These are phyloP conservation scores for Aspergillus spinulosporus DNA, from an alignment of 2,329 filamentous ascomycete genomes.

Conservation along the genomic window DNA sequence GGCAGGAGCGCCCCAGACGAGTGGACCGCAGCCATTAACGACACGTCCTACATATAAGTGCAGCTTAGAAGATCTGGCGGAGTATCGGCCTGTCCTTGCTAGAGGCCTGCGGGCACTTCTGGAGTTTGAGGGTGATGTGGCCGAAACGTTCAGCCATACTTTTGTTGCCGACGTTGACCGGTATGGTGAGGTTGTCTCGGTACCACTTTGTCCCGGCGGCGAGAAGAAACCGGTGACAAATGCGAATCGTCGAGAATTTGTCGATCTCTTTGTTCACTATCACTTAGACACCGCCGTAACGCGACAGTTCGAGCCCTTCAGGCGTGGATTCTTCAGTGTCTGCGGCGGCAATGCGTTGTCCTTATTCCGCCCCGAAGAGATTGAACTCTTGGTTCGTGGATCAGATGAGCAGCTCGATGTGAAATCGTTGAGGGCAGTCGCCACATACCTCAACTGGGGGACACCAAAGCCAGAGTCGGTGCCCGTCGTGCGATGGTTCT, in stretches of 20 bases:
- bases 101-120: slow-evolving; percentile 73
- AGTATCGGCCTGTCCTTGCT: slow-evolving; percentile 75
- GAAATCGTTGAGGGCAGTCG: slow-evolving; percentile 70
- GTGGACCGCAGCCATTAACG: slow-evolving; percentile 57
- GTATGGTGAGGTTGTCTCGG: slow-evolving; percentile 66
- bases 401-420: slow-evolving; percentile 84
- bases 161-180: slow-evolving; percentile 76
- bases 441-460: slow-evolving; percentile 80
- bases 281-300: slow-evolving; percentile 74
- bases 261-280: slow-evolving; percentile 79
- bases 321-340: slow-evolving; percentile 88
- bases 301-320: slow-evolving; percentile 90
- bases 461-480: slow-evolving; percentile 56
- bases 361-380: slow-evolving; percentile 86
- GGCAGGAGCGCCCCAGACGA: slow-evolving; percentile 67
- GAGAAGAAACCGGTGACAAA: slow-evolving; percentile 78
- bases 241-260: slow-evolving; percentile 78
- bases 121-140: slow-evolving; percentile 81
- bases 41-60: slow-evolving; percentile 65
- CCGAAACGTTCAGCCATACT: slow-evolving; percentile 75
- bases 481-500: slow-evolving; percentile 79
- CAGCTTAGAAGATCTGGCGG: slow-evolving; percentile 76
- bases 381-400: slow-evolving; percentile 81
- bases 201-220: slow-evolving; percentile 73
- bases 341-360: slow-evolving; percentile 85